Evolutionary conservation across 116 monocot genomes (phyloP).

Genomic region (Papilionanthe hybrid): DNA sequence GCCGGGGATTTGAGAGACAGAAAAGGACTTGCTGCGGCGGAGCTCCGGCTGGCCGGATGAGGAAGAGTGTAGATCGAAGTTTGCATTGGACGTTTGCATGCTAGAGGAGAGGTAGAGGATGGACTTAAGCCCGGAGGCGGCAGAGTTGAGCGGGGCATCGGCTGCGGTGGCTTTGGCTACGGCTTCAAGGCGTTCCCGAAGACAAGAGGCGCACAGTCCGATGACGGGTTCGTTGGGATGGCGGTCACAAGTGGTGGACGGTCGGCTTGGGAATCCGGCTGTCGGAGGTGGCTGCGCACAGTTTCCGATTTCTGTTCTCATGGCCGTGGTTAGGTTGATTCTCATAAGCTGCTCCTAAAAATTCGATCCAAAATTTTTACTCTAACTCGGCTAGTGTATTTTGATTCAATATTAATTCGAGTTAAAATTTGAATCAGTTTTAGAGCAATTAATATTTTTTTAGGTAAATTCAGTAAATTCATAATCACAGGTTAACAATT

Average conservation of each 20-base stretch:
- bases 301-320: neutral
- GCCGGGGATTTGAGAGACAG: slow-evolving; percentile 20
- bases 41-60: slow-evolving; percentile 45
- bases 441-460: too few species aligned
- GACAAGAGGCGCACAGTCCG: slow-evolving; percentile 79
- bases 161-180: slow-evolving; percentile 12
- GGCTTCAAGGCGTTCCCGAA: slow-evolving; percentile 78
- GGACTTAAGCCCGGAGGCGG: slow-evolving; percentile 42
- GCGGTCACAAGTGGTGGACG: slow-evolving; percentile 34
- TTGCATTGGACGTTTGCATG: neutral
- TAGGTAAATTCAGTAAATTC: too few species aligned
- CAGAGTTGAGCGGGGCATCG: slow-evolving; percentile 37
- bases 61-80: slow-evolving; percentile 1
- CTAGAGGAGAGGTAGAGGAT: slow-evolving; percentile 33
- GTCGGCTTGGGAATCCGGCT: neutral
- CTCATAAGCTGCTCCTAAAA: too few species aligned
- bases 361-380: too few species aligned
- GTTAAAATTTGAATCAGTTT: too few species aligned
- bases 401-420: too few species aligned
- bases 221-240: slow-evolving; percentile 56
- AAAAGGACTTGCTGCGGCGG: slow-evolving; percentile 79
- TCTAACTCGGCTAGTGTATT: too few species aligned
- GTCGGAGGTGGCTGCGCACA: neutral
- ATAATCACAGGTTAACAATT: too few species aligned
- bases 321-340: neutral